Percentiles rank a stretch among this genome's conserved stretches.
These are phyloP conservation scores for Nothopassalora personata DNA, from an alignment of 2,329 filamentous ascomycete genomes.

Conservation along the genomic window DNA sequence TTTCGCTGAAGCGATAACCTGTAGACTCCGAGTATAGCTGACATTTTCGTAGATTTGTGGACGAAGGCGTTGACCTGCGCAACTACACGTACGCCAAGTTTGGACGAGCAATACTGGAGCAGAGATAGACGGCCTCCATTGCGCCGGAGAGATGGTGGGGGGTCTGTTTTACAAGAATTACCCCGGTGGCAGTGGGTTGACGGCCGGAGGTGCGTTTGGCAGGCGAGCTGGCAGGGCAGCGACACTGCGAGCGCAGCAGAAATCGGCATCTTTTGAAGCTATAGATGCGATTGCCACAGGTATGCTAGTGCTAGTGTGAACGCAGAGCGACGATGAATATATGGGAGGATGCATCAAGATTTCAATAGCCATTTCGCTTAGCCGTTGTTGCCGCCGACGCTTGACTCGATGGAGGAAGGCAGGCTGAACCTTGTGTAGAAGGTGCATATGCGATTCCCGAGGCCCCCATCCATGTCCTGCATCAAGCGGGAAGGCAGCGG, in stretches of 20 bases:
- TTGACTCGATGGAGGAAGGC: background rate
- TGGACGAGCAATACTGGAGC: constrained; percentile 55
- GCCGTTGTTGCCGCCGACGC: background rate
- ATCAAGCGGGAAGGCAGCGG: background rate
- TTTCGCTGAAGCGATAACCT: background rate
- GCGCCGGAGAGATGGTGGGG: constrained; percentile 62
- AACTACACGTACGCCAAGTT: constrained; percentile 66
- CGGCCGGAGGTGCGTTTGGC: constrained; percentile 53
- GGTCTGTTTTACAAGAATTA: constrained; percentile 61
- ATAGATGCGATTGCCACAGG: background rate
- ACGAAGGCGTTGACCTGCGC: constrained; percentile 60
- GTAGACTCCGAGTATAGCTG: background rate
- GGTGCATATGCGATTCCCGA: background rate
- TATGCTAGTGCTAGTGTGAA: background rate
- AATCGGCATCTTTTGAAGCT: background rate
- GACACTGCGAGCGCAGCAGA: constrained; percentile 15
- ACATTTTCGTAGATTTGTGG: constrained; percentile 38
- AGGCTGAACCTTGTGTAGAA: background rate
- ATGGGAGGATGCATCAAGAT: background rate
- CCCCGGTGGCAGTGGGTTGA: constrained; percentile 58
- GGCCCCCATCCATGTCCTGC: background rate
- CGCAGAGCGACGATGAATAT: no score
- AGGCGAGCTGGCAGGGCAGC: constrained; percentile 38
- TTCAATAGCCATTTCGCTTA: background rate
- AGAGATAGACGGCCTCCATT: constrained; percentile 54